These are phyloP conservation scores for Magnolia sinica DNA, from an alignment of 164 flowering plant species.

Conservation along the genomic window DNA sequence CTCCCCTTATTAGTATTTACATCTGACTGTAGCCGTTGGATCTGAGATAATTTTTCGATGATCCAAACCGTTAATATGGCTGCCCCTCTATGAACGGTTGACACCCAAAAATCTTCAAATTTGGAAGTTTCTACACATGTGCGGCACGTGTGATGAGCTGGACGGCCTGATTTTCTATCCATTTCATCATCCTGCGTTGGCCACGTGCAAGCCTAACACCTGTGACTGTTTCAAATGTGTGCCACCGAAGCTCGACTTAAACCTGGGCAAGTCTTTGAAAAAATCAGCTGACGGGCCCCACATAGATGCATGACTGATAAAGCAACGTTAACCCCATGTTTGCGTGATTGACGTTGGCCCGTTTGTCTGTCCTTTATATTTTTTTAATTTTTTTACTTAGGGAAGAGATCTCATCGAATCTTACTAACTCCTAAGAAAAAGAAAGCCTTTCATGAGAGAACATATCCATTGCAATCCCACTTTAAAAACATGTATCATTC, in stretches of 20 bases:
- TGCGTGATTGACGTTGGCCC: conserved; percentile 73
- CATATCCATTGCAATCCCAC: conserved; percentile 23
- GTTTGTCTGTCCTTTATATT: not conserved
- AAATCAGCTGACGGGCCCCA: not conserved
- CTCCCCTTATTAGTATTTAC: too few relatives aligned
- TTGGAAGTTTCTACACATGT: too few relatives aligned
- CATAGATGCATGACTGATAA: conserved; percentile 2
- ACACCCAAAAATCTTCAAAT: too few relatives aligned
- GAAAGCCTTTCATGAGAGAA: conserved; percentile 13
- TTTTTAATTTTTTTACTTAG: conserved; percentile 7
- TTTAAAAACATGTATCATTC: conserved; percentile 30
- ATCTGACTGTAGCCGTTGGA: too few relatives aligned
- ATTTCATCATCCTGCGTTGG: not conserved
- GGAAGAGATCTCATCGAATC: conserved; percentile 58
- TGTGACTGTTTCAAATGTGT: not conserved
- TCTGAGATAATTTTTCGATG: too few relatives aligned
- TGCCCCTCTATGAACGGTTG: too few relatives aligned
- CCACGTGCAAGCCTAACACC: not conserved
- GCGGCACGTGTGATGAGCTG: not conserved
- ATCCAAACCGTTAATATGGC: too few relatives aligned
- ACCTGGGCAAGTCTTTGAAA: not conserved
- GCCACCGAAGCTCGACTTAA: not conserved
- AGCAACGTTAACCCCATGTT: conserved; percentile 24
- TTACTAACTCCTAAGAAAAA: conserved; percentile 51
- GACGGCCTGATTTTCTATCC: not conserved